Evolutionary conservation across 2,329 filamentous ascomycete genomes (phyloP), one percentile per base, ranked within the genome.

Genomic region (Gaeumannomyces tritici): DNA sequence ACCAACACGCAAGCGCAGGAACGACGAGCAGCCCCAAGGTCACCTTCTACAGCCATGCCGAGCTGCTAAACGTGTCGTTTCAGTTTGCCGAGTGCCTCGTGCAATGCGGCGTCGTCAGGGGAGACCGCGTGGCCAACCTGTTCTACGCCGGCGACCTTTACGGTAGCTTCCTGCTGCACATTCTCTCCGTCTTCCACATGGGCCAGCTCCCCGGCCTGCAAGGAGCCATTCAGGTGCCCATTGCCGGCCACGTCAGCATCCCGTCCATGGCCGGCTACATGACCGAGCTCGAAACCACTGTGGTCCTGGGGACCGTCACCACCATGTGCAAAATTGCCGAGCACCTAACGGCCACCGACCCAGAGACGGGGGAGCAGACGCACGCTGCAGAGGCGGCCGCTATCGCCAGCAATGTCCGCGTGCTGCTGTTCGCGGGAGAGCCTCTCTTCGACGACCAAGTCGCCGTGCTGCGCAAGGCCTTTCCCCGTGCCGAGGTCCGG

Each of bases 101-200:
- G 18, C 24, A 58, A 29, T 63, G 62, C 21, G 62, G 62, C 15
- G 62, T 63, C 31, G n/a, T 18, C 1, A 28, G 29, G 18, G 62
- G 62, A 5, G 62, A 61, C 58, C 55, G 28, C 21, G 59, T 63
- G 4, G 60, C 60, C 31, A 61, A 63, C 18, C 54, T 63, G 8
- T 63, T 63, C 21, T 63, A 63, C 51, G 62, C 62, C 1, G 62
- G 62, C 7, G 59, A 63, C 27, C 55, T 63, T 28, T 63, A 63
- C 21, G 62, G 62, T 51, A 61, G 54, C 4, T 63, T 63, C 59
- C 59, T 63, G 15, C 59, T 63, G 21, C 62, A 63, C 31, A 61
- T 61, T 13, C 11, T 57, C 24, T 63, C 59, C 12, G 59, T 61
- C 21, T 61, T 60, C 59, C 57, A 57, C 29, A 51, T 61, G 29